Base-by-base conservation (phyloP, 2,329 filamentous ascomycete species). In the Samsoniella hepiali region DNA sequence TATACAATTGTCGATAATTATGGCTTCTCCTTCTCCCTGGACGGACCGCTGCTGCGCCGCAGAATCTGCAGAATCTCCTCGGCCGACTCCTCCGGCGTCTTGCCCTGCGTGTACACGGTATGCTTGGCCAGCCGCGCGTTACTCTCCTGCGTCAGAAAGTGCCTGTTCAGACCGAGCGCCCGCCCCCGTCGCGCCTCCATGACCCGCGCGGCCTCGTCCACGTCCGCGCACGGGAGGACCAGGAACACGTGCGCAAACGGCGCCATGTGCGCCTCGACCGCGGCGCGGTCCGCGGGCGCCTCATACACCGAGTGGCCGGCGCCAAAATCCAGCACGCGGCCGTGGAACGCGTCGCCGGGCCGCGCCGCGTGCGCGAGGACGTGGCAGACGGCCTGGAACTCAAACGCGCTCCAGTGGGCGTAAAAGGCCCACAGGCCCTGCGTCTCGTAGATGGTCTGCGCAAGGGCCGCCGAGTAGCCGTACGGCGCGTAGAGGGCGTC, bases 221-320 rank as follows among this genome's bases (percentile, higher is more conserved):
- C 54, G 27, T 63, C 60, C 15, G 63, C 60, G 11, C 54, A 63
- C 1, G 60, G 64, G 29, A 60, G 11, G 22, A 65, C 8, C 17
- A 65, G 42, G 32, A 65, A 50, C 6, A 65, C 50, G 31, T 45
- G 54, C 15, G 3, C 2, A 10, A 54, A 65, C 9, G 45, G 54
- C 31, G 42, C 11, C 56, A 63, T 63, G 29, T 49, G 40, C 15
- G 27, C 42, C 27, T 44, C 64, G 10, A 65, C 32, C 17, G 29
- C 49, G 6, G n/a, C 50, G 1, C 63, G 40, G 29, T 63, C 34
- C 17, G 60, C 44, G 5, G 64, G 42, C 31, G 55, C 17, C 22
- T 65, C 64, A 31, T 44, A 65, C 1, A 65, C 64, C 4, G 60
- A 65, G 29, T 65, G 64, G 15, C 64, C 64, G 3, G 60, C 64